Base-by-base conservation (phyloP, 2,329 filamentous ascomycete species). In the Arthrobotrys iridis region DNA sequence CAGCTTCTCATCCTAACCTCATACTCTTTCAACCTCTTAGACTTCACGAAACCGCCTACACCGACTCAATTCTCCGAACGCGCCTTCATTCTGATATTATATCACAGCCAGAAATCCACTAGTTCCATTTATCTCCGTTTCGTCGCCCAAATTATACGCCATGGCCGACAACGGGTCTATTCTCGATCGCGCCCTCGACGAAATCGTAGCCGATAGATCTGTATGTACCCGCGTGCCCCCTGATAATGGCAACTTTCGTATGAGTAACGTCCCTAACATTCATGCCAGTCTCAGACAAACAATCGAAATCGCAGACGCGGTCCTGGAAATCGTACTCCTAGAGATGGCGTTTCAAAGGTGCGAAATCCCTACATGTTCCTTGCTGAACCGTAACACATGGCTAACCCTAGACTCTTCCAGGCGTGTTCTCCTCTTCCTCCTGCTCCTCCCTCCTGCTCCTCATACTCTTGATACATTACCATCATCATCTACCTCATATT, bases 271-370 rank as follows among this genome's bases (percentile, higher is more conserved):
- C 28, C 10, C 18, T 64, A 15, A 76, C 52, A 22, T 11, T 15
- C 24, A 2, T 48, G 1, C 24, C 7, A 48, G 55, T 24, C 20
- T 8, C 35, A 76, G 72, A 76, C 72, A 40, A 76, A 48, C 33
- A 76, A 76, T 45, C 59, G 72, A 46, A 71, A 71, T 60, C 55
- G 66, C 59, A 46, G 65, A 76, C 64, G 66, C 65, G 65, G 66
- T 67, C 64, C 62, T 57, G 72, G 72, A 65, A 76, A 76, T 46
- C 66, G 64, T 76, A 76, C 65, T 18, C 66, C 72, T 65, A 59
- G 72, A 70, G 72, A 76, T 62, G 72, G 72, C 66, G 72, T 76
- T 76, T 76, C 72, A 76, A 76, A 76, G 72, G 72, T 66, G 46
- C 11, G 35, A 30, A 11, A 13, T 22, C 15, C 24, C 37, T 37